phyloP scores from a whole-genome alignment of 495 filamentous ascomycete species.

The Trichoderma reesei region DNA sequence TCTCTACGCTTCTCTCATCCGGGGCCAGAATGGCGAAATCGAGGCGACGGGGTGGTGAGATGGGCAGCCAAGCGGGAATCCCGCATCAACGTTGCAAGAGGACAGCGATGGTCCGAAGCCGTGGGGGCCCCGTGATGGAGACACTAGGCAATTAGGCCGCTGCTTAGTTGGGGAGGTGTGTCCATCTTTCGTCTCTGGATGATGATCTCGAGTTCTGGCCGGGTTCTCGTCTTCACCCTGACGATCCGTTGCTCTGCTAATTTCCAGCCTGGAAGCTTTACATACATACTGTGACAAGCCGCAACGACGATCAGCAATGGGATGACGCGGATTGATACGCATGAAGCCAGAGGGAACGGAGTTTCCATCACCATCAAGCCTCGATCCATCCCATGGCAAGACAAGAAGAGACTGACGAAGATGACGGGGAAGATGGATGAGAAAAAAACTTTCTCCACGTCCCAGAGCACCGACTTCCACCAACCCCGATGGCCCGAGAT shows the following conservation, averaged over 20 bases:
- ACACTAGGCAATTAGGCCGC: background rate
- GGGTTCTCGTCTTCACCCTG: background rate
- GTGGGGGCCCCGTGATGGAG: background rate
- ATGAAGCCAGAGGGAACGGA: background rate
- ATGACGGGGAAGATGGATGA: too few relatives aligned
- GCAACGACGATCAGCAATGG: background rate
- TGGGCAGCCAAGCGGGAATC: too few relatives aligned
- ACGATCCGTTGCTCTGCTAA: background rate
- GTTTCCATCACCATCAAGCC: too few relatives aligned
- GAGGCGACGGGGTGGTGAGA: background rate
- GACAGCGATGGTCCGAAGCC: background rate
- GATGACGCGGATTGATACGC: background rate
- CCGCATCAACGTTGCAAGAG: background rate
- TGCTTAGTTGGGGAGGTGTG: background rate
- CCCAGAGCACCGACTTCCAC: background rate
- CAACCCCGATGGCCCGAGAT: conserved; percentile 6
- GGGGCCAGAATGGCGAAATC: background rate
- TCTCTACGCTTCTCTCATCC: too few relatives aligned
- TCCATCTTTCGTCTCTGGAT: background rate
- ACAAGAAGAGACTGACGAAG: background rate
- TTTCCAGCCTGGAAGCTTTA: background rate
- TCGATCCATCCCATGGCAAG: background rate
- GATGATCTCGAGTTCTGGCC: background rate
- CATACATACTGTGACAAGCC: background rate
- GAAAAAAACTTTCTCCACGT: background rate